Percentiles rank a stretch among this genome's conserved stretches.
These are phyloP conservation scores for Ramichloridium luteum DNA, from an alignment of 2,329 filamentous ascomycete genomes.

Conservation along the genomic window DNA sequence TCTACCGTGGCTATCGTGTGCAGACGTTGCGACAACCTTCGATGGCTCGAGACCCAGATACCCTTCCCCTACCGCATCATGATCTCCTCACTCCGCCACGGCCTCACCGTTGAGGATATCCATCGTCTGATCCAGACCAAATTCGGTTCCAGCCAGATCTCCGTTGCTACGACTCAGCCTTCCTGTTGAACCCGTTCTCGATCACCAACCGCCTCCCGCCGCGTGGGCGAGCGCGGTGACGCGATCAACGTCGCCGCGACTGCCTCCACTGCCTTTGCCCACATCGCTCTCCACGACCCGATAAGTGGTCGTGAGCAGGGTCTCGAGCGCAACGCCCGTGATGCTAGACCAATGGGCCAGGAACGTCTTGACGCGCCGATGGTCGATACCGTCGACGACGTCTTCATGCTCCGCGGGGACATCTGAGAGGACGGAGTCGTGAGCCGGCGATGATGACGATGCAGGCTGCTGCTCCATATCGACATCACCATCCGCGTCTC, in stretches of 20 bases:
- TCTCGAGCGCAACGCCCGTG: slow-evolving; percentile 58
- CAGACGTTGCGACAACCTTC: too few relatives aligned
- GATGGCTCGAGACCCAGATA: too few relatives aligned
- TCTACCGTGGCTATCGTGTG: too few relatives aligned
- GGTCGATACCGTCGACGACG: slow-evolving; percentile 44
- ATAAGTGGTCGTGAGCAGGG: slow-evolving; percentile 73
- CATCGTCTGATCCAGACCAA: too few relatives aligned
- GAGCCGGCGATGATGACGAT: slow-evolving; percentile 8
- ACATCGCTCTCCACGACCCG: slow-evolving; percentile 91
- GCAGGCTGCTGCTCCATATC: slow-evolving; percentile 6
- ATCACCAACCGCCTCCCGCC: slow-evolving; percentile 82
- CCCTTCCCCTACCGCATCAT: too few relatives aligned
- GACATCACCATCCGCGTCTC: slow-evolving; percentile 11
- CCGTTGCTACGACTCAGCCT: too few relatives aligned
- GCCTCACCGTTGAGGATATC: too few relatives aligned
- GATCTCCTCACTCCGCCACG: too few relatives aligned
- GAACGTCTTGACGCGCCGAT: slow-evolving; percentile 51
- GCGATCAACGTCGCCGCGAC: slow-evolving; percentile 59
- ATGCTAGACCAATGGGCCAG: slow-evolving; percentile 64
- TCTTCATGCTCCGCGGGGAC: slow-evolving; percentile 7
- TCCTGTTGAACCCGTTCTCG: too few relatives aligned
- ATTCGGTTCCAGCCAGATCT: too few relatives aligned
- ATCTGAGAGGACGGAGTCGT: slow-evolving; percentile 15
- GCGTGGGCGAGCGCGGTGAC: slow-evolving; percentile 83
- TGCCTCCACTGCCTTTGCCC: slow-evolving; percentile 57